Evolutionary conservation across 2,329 filamentous ascomycete species (phyloP).

Genomic region (Aspergillus pseudoviridinutans): DNA sequence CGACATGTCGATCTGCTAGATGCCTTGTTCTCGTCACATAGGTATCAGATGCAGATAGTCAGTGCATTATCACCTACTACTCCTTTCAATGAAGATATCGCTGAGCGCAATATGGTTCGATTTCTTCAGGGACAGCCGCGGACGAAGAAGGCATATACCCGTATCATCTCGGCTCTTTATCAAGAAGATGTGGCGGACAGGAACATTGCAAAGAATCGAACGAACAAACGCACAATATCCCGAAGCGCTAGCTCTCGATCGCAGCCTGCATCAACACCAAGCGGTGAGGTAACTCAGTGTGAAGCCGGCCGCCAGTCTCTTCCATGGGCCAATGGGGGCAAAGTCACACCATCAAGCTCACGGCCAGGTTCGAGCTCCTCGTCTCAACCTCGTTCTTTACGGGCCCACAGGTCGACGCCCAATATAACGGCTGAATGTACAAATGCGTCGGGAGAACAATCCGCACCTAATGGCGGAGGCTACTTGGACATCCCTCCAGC

Average conservation of each 20-base stretch:
- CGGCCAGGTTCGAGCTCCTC: background rate
- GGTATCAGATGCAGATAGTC: slow-evolving; percentile 21
- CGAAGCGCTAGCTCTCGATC: slow-evolving; percentile 17
- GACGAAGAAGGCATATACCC: slow-evolving; percentile 26
- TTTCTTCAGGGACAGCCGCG: slow-evolving; percentile 26
- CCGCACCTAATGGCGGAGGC: slow-evolving; percentile 11
- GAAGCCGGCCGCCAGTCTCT: background rate
- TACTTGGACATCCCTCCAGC: slow-evolving; percentile 30
- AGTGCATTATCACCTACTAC: slow-evolving; percentile 26
- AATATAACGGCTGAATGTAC: slow-evolving; percentile 21
- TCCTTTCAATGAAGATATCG: slow-evolving; percentile 42
- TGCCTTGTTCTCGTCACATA: slow-evolving; percentile 35
- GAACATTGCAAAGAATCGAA: slow-evolving; percentile 31
- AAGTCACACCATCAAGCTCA: background rate
- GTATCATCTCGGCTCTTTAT: slow-evolving; percentile 33
- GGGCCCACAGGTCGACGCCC: slow-evolving; percentile 30
- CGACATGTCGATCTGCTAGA: slow-evolving; percentile 41
- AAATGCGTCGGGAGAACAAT: slow-evolving; percentile 8
- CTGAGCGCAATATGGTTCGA: slow-evolving; percentile 39
- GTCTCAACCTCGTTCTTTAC: slow-evolving; percentile 10
- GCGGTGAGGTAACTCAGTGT: background rate
- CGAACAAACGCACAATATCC: slow-evolving; percentile 18
- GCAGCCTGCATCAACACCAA: background rate
- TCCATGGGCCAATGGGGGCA: background rate
- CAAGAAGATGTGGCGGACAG: slow-evolving; percentile 42